A percentile compares a stretch with the other conserved stretches of the same genome.
Evolutionary conservation across 306 rosid genomes (phyloP).

Genomic region (Carpinus fangiana): DNA sequence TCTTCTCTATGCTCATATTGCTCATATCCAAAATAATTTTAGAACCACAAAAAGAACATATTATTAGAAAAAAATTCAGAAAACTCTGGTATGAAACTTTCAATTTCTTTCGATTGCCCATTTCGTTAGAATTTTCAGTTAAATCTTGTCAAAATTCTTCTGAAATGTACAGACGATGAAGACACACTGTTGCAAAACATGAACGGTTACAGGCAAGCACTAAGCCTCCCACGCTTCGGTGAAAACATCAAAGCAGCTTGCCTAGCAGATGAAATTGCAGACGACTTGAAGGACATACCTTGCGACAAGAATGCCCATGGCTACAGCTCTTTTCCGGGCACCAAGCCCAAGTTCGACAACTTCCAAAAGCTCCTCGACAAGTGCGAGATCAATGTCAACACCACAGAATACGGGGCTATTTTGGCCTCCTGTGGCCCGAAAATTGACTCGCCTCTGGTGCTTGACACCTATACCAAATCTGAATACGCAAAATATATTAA

Average conservation of each 20-base stretch:
- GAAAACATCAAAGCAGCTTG: conserved; percentile 9
- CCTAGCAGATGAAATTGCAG: conserved; percentile 26
- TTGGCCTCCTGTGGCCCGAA: background rate
- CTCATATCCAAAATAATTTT: no score
- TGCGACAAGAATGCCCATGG: conserved; percentile 4
- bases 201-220: conserved; percentile 13
- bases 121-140: no score
- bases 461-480: background rate
- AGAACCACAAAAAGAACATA: no score
- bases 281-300: background rate
- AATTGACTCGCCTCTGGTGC: background rate
- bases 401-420: background rate
- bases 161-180: background rate
- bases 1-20: no score
- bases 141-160: background rate
- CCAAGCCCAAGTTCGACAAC: background rate
- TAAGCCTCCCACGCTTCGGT: background rate
- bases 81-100: no score
- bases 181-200: background rate
- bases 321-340: background rate
- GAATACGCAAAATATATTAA: background rate
- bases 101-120: no score
- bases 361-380: background rate
- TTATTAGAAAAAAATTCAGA: no score
- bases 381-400: background rate